Evolutionary conservation across 305 asterid species (phyloP).

Genomic region (Fraxinus paxiana): DNA sequence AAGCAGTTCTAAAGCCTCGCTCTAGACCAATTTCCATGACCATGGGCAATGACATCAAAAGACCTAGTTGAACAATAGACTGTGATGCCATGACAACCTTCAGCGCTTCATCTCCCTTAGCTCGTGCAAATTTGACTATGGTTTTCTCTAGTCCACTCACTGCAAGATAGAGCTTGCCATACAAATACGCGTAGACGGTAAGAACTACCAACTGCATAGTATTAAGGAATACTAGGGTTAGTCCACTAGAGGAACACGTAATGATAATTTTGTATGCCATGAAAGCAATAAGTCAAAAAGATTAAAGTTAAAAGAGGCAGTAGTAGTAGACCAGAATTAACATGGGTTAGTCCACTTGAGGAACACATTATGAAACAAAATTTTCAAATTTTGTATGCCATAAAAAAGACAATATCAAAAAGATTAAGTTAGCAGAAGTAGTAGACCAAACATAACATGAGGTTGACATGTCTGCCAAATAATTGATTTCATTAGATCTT

Average conservation of each 20-base stretch:
- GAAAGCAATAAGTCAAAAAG: background rate
- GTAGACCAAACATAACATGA: background rate
- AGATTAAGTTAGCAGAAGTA: background rate
- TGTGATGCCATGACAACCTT: conserved; percentile 86
- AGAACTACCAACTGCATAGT: conserved; percentile 79
- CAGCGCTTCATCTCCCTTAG: conserved; percentile 69
- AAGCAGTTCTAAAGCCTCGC: conserved; percentile 88
- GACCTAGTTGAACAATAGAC: conserved; percentile 83
- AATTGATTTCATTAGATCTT: background rate
- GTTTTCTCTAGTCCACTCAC: conserved; percentile 87
- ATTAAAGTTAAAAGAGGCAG: background rate
- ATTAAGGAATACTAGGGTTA: conserved; percentile 12
- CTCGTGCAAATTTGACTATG: conserved; percentile 58
- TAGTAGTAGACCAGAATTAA: background rate
- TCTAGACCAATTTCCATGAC: conserved; percentile 93
- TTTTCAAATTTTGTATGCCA: background rate
- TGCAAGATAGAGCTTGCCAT: conserved; percentile 77
- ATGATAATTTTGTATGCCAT: background rate
- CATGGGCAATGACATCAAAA: conserved; percentile 89
- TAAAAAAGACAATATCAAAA: background rate
- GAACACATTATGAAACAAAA: background rate
- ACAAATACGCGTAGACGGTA: conserved; percentile 82
- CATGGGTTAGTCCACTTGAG: conserved; percentile 1
- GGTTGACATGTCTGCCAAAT: background rate
- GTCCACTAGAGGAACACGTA: background rate